Evolutionary conservation across 805 yeast genomes (phyloP).

Genomic region (Suhomyces emberorum): DNA sequence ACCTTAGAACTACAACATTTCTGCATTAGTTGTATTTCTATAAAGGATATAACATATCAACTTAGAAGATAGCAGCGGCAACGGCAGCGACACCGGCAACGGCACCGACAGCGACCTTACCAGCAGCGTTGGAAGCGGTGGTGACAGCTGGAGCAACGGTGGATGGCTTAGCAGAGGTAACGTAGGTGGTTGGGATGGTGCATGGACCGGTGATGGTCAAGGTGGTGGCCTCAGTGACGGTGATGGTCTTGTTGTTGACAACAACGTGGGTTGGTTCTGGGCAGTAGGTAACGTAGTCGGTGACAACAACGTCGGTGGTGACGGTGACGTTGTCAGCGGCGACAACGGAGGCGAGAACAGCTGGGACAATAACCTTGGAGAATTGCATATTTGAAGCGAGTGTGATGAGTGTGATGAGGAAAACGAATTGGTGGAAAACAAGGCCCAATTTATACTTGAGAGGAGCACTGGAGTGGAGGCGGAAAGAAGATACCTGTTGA

Average conservation of each 20-base stretch:
- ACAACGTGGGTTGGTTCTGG: constrained; percentile 67
- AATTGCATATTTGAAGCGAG: constrained; percentile 33
- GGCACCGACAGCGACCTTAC: constrained; percentile 47
- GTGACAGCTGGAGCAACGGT: constrained; percentile 19
- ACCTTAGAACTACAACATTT: background rate
- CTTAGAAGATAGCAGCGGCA: constrained; percentile 48
- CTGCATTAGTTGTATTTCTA: constrained; percentile 5
- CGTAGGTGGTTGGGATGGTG: constrained; percentile 55
- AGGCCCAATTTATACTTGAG: constrained; percentile 8
- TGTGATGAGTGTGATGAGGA: constrained; percentile 9
- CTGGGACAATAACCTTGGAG: constrained; percentile 31
- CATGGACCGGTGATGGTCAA: constrained; percentile 86
- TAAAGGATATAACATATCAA: constrained; percentile 6
- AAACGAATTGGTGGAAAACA: background rate
- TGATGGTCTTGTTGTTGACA: constrained; percentile 66
- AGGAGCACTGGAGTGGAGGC: too few relatives aligned
- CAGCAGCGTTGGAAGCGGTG: constrained; percentile 30
- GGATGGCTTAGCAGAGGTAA: constrained; percentile 17
- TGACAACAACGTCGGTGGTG: constrained; percentile 55
- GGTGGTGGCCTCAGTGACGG: constrained; percentile 77
- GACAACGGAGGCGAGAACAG: constrained; percentile 42
- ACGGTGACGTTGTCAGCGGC: constrained; percentile 47
- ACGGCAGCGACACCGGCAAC: constrained; percentile 51
- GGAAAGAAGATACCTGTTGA: too few relatives aligned
- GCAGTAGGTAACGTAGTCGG: constrained; percentile 78